Conservation (phyloP, 2,329 filamentous ascomycete species). For the Alternaria consortialis region DNA sequence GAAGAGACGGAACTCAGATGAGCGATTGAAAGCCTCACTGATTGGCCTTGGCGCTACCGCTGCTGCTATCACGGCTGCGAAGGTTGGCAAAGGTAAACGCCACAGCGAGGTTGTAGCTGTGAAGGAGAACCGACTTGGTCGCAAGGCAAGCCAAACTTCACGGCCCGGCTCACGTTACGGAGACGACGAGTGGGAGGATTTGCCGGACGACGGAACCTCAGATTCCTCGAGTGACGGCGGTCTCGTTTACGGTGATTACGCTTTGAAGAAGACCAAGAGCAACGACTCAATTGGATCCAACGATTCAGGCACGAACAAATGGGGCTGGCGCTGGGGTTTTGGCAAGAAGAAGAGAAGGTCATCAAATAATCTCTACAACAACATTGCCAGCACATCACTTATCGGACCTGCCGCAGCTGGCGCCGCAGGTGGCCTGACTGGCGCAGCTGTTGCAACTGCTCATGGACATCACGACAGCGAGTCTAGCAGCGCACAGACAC, state of each 20-base stretch:
- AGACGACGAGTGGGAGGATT: slow-evolving; percentile 59
- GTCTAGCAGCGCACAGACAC: slow-evolving; percentile 56
- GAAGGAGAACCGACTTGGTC: slow-evolving; percentile 41
- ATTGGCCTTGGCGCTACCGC: slow-evolving; percentile 59
- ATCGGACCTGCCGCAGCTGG: slow-evolving; percentile 52
- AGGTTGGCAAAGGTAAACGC: slow-evolving; percentile 44
- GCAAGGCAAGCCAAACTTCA: slow-evolving; percentile 31
- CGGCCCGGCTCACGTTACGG: slow-evolving; percentile 48
- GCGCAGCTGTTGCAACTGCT: slow-evolving; percentile 60
- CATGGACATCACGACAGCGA: slow-evolving; percentile 58
- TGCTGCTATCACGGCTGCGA: slow-evolving; percentile 57
- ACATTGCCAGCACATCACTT: slow-evolving; percentile 47
- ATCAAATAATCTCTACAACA: slow-evolving; percentile 48
- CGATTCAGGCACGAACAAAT: slow-evolving; percentile 64
- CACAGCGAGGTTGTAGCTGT: slow-evolving; percentile 48
- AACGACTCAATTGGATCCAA: slow-evolving; percentile 63
- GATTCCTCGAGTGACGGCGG: slow-evolving; percentile 63
- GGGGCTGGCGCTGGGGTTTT: slow-evolving; percentile 69
- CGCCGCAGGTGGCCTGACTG: slow-evolving; percentile 46
- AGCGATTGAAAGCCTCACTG: slow-evolving; percentile 58
- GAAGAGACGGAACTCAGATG: slow-evolving; percentile 54
- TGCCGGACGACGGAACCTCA: slow-evolving; percentile 48
- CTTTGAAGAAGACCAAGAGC: slow-evolving; percentile 53
- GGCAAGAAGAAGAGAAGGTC: slow-evolving; percentile 56
- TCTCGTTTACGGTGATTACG: slow-evolving; percentile 67